These are phyloP conservation scores for Alternaria sp. DNA, from an alignment of 2,329 filamentous ascomycete genomes.

Conservation along the genomic window DNA sequence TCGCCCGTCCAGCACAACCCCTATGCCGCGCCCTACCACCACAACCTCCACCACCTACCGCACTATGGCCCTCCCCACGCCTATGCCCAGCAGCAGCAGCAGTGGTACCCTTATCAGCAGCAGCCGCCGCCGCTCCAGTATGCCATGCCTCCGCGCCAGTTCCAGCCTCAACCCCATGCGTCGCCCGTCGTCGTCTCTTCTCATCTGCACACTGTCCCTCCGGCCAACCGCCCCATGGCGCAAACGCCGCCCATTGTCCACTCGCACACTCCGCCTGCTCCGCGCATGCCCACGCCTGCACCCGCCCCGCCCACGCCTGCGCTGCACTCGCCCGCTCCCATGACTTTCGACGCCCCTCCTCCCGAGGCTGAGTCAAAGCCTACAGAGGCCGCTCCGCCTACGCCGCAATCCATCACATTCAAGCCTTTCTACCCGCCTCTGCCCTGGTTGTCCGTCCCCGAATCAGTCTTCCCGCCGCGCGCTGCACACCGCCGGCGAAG, in stretches of 20 bases:
- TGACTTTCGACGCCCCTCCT: conserved; percentile 40
- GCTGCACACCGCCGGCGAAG: conserved; percentile 56
- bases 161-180: conserved; percentile 47
- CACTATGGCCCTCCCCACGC: conserved; percentile 51
- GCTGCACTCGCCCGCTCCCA: conserved; percentile 41
- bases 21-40: conserved; percentile 45
- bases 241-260: too few relatives aligned
- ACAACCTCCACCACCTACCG: too few relatives aligned
- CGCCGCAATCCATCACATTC: conserved; percentile 32
- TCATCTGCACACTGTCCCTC: conserved; percentile 52
- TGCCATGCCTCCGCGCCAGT: conserved; percentile 48
- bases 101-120: conserved; percentile 49
- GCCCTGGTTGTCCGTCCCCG: conserved; percentile 66
- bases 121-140: conserved; percentile 44
- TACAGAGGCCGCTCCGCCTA: too few relatives aligned
- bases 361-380: too few relatives aligned
- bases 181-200: conserved; percentile 57
- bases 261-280: too few relatives aligned
- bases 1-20: conserved; percentile 27
- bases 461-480: conserved; percentile 61
- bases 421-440: conserved; percentile 61
- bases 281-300: conserved; percentile 43
- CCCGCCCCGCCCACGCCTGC: conserved; percentile 45
- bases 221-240: too few relatives aligned
- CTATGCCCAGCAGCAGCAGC: conserved; percentile 50